These are phyloP conservation scores for Artemisia princeps DNA, from an alignment of 140 eudicot genomes.

Conservation along the genomic window DNA sequence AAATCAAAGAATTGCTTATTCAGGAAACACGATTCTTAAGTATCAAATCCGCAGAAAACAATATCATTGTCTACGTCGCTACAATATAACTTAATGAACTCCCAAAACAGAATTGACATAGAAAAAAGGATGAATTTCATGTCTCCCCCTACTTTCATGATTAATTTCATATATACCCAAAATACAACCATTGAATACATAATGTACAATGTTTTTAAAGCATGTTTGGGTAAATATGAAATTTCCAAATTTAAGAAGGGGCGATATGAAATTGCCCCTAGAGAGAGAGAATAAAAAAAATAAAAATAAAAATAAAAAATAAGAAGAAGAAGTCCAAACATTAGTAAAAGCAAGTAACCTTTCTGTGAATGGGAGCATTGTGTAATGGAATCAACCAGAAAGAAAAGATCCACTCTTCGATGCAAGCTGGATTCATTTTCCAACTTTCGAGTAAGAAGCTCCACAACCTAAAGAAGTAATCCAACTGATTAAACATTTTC, in stretches of 20 bases:
- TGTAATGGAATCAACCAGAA: constrained; percentile 85
- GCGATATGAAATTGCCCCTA: neutral
- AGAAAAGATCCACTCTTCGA: constrained; percentile 79
- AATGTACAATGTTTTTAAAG: no score
- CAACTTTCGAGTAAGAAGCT: constrained; percentile 68
- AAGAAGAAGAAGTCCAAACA: neutral
- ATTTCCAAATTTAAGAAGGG: no score
- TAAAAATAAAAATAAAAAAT: no score
- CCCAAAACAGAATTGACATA: constrained; percentile 5
- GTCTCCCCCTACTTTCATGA: no score
- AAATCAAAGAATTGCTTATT: no score
- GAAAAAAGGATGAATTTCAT: neutral
- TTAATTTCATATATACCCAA: no score
- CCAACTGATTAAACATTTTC: constrained; percentile 16
- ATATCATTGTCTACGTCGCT: no score
- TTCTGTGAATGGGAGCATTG: constrained; percentile 82
- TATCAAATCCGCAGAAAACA: no score
- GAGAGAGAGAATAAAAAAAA: neutral
- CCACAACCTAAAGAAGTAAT: constrained; percentile 60
- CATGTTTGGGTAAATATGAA: no score
- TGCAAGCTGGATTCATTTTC: constrained; percentile 75
- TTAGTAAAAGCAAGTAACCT: constrained; percentile 34
- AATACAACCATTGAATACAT: no score
- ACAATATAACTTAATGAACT: neutral
- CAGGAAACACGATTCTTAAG: no score